phyloP scores from a whole-genome alignment of 2,329 filamentous ascomycete genomes.

The Pseudogymnoascus sp. region DNA sequence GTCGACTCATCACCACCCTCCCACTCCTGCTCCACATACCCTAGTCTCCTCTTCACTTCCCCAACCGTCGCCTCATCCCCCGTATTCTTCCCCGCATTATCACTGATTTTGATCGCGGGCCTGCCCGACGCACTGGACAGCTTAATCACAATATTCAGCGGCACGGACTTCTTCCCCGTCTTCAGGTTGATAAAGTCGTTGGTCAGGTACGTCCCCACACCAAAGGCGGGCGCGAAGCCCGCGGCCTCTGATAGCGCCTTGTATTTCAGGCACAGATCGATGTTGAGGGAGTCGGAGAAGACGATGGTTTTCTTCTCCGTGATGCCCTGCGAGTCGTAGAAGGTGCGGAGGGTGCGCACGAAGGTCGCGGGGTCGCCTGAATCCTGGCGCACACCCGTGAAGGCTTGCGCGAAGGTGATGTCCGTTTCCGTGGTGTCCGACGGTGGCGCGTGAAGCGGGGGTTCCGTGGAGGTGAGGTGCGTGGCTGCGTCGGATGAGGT shows the following conservation, averaged over 20 bases:
- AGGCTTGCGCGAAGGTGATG: conserved; percentile 56
- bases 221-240: conserved; percentile 81
- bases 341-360: conserved; percentile 50
- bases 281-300: conserved; percentile 90
- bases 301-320: conserved; percentile 79
- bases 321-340: conserved; percentile 46
- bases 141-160: conserved; percentile 97
- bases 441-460: conserved; percentile 28
- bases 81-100: conserved; percentile 87
- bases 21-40: conserved; percentile 82
- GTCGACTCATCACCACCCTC: conserved; percentile 72
- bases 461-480: conserved; percentile 32
- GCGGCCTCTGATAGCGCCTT: conserved; percentile 72
- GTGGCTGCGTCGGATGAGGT: conserved; percentile 30
- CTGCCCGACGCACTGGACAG: conserved; percentile 74
- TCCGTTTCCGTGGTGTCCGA: conserved; percentile 32
- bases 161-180: conserved; percentile 74
- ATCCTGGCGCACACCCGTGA: conserved; percentile 62
- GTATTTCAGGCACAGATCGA: conserved; percentile 85
- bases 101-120: conserved; percentile 83
- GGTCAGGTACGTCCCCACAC: conserved; percentile 90
- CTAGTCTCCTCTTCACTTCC: conserved; percentile 75
- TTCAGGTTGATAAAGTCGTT: conserved; percentile 77
- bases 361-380: conserved; percentile 62
- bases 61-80: conserved; percentile 72